phyloP scores from a whole-genome alignment of 495 filamentous ascomycete genomes.

The Cercophora newfieldiana region DNA sequence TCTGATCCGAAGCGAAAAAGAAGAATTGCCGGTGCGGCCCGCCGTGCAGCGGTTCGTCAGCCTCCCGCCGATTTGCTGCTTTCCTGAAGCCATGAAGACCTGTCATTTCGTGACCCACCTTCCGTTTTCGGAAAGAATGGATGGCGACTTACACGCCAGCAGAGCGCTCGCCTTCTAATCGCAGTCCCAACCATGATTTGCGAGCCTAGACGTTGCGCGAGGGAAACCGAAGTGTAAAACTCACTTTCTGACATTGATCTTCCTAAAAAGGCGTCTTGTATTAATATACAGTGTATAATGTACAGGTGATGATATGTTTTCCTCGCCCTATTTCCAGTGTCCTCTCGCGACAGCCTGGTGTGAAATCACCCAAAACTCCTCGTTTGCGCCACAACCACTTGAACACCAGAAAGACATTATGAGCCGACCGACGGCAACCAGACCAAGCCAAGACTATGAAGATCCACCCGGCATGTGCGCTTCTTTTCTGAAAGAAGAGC shows the following conservation, averaged over 20 bases:
- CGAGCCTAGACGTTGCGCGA: too few species aligned
- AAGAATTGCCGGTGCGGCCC: not conserved
- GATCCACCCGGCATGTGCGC: not conserved
- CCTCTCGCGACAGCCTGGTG: not conserved
- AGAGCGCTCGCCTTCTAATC: not conserved
- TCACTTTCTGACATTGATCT: too few species aligned
- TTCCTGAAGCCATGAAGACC: not conserved
- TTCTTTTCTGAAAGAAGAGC: not conserved
- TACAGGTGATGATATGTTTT: conserved; percentile 5
- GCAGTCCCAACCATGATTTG: too few species aligned
- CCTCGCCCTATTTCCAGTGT: not conserved
- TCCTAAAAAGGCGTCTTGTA: too few species aligned
- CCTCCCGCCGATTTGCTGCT: not conserved
- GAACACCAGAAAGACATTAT: not conserved
- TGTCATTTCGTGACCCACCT: conserved; percentile 17
- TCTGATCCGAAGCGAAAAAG: not conserved
- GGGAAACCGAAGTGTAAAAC: too few species aligned
- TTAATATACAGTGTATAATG: not conserved
- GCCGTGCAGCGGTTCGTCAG: not conserved
- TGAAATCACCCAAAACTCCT: not conserved
- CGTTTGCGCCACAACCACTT: not conserved
- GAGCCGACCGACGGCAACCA: not conserved
- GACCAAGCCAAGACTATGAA: not conserved
- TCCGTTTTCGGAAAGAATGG: conserved; percentile 13
- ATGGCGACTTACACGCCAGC: not conserved